Evolutionary conservation across 345 rosid genomes (phyloP).

Genomic region (Salix caprea): DNA sequence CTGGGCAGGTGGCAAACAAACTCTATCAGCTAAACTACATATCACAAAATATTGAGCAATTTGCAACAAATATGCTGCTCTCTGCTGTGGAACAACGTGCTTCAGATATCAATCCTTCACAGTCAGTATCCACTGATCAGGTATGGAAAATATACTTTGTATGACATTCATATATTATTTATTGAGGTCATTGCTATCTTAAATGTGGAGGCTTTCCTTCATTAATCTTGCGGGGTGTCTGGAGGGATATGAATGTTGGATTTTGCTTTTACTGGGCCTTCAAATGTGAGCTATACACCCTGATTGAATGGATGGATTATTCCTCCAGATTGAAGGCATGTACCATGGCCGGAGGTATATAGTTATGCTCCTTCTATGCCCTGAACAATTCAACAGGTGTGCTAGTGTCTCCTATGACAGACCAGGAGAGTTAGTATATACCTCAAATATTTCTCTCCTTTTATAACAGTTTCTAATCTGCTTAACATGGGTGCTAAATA

Average conservation of each 20-base stretch:
- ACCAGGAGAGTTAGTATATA: no score
- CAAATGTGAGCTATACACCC: background rate
- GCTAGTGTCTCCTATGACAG: no score
- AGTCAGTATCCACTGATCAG: slow-evolving; percentile 46
- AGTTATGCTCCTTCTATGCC: no score
- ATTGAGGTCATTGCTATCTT: background rate
- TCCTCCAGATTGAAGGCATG: background rate
- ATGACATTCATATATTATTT: background rate
- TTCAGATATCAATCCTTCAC: slow-evolving; percentile 39
- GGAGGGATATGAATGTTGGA: background rate
- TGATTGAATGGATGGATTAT: background rate
- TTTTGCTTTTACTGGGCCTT: background rate
- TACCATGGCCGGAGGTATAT: background rate
- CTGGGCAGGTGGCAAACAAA: slow-evolving; percentile 86
- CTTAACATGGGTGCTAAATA: background rate
- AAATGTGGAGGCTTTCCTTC: background rate
- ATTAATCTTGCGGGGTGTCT: background rate
- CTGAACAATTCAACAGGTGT: no score
- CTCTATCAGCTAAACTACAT: slow-evolving; percentile 74
- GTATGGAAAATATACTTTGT: slow-evolving; percentile 28
- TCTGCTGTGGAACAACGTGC: slow-evolving; percentile 53
- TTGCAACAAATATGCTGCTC: slow-evolving; percentile 71
- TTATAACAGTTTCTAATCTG: no score
- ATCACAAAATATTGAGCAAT: slow-evolving; percentile 72
- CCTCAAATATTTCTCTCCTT: no score